Percentiles rank a stretch among this genome's conserved stretches.
Evolutionary conservation across 208 protist species (phyloP).

Genomic region (Acanthamoeba royreba): DNA sequence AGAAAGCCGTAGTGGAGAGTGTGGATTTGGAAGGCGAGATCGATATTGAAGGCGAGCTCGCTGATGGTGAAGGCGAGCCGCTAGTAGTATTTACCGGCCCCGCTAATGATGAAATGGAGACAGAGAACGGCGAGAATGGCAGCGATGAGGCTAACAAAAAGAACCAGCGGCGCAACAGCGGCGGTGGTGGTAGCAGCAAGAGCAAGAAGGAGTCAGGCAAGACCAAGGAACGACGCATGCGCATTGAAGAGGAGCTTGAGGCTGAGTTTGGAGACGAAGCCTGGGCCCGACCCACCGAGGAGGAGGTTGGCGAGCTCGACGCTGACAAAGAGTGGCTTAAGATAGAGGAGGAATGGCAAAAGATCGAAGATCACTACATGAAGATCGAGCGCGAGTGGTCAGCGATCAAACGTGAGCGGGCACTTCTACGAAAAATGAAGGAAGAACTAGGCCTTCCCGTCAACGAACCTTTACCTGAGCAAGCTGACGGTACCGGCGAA

Average conservation of each 20-base stretch:
- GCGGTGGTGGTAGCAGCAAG: not conserved
- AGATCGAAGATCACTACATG: conserved; percentile 42
- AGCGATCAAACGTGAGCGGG: not conserved
- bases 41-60: conserved; percentile 14
- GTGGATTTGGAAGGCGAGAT: conserved; percentile 19
- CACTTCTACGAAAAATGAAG: not conserved
- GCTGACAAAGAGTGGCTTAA: conserved; percentile 4
- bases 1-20: not conserved
- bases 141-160: not conserved
- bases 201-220: not conserved
- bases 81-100: not conserved
- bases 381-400: conserved; percentile 3
- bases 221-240: not conserved
- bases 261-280: conserved; percentile 3
- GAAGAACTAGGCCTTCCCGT: not conserved
- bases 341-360: conserved; percentile 45
- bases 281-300: not conserved
- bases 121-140: not conserved
- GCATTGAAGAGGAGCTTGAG: conserved; percentile 3
- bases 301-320: not conserved
- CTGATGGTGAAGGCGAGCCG: not conserved
- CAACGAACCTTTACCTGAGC: too few relatives aligned
- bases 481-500: too few relatives aligned
- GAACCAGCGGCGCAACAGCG: not conserved
- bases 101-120: not conserved